Base-by-base conservation (phyloP, 1,139 yeast genomes). In the Hansenula lynferdii region DNA sequence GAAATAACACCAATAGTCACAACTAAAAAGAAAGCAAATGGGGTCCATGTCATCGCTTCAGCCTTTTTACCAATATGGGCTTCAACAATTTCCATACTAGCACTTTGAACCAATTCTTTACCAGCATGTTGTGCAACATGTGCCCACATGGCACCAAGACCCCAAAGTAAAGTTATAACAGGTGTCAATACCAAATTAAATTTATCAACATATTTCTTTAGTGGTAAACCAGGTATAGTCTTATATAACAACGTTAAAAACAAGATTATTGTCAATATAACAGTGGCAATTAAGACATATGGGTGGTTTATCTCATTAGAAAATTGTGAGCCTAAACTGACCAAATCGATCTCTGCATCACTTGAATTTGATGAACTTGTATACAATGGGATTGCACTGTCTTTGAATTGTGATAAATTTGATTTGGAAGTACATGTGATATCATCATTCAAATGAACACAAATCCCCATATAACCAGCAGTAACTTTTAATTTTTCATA, bases 91-190 rank as follows among this genome's bases (percentile, higher is more conserved):
- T 68, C 58, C 69, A 78, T 65, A 26, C 85, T 77, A 4, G 85
- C 69, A 1, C 65, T 60, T 2, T 69, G 65, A 2, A 78, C 69
- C 35, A 80, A 53, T 7, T 56, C 51, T 3, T 57, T 49, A 4
- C 75, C 69, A 0, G 83, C 64, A 31, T 62, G 64, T 0, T 70
- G 68, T 0, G 85, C 85, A 35, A 80, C 80, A 47, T 79, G 80
- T 37, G 73, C 72, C 65, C 86, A 71, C 73, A 82, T 78, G 2
- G 86, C 70, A 0, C 87, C 87, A 33, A 80, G 59, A 0, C 85
- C 85, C 85, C 87, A 80, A 4, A 80, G 40, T 10, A 80, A 49
- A 20, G 71, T 62, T 36, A 70, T 56, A 0, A 64, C 40, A 0
- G 69, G 59, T 5, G 74, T 59, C 16, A 73, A 42, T 0, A 61